Evolutionary conservation across 2,329 filamentous ascomycete genomes (phyloP), one percentile per base, ranked within the genome.

Genomic region (Orbilia quercus): DNA sequence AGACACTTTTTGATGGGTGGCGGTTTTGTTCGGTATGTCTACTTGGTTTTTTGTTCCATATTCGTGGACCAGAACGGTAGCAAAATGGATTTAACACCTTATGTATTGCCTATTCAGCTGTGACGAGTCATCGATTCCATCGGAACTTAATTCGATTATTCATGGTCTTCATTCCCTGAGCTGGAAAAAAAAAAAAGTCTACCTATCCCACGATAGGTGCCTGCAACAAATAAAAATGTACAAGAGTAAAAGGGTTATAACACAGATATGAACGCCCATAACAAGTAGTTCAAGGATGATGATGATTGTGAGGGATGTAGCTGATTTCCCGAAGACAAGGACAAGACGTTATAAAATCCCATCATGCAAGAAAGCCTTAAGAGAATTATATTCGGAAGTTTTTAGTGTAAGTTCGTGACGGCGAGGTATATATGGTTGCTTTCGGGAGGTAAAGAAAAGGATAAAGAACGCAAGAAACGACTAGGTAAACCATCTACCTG

Each of bases 401-500:
- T 44, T 58, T 31, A 31, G 28, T 38, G 40, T 38, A 45, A 36
- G 23, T 59, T 50, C 53, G 34, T 48, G 58, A 42, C 25, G 42
- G 51, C 47, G 47, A 70, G 55, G 65, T 70, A 70, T 73, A 59
- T 67, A 58, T 40, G 40, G 22, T 34, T 51, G 34, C 23, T 51
- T 47, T 54, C 38, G 22, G 16, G 31, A 18, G 45, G 38, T 50
- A 60, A 58, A 53, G 6, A 50, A 40, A 45, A 48, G 23, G 22
- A 58, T 20, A 66, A 44, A 18, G 38, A 58, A 67, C 42, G 47
- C 34, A 58, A 57, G 20, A 42, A n/a, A 12, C 53, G 20, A 53
- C 55, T 38, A 50, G 23, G n/a, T 53, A 50, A 22, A 40, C 44
- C 40, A 44, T 89, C 91, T 96, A 98, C 87, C 95, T 90, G 86